These are phyloP conservation scores for Citrullus colocynthis DNA, from an alignment of 306 rosid genomes.

Conservation along the genomic window DNA sequence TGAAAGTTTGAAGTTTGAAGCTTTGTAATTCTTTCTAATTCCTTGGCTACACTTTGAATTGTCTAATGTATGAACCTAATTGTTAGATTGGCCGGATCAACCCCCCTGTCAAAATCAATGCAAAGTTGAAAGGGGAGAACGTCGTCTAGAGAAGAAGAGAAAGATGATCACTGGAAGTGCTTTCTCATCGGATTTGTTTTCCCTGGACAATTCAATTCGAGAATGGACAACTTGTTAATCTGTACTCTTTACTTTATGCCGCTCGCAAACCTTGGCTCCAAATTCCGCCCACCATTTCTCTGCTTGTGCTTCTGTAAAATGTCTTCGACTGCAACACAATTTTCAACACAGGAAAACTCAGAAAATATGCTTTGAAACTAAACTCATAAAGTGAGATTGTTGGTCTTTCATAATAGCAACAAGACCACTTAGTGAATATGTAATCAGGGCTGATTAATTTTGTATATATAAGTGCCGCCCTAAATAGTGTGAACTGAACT, in stretches of 20 bases:
- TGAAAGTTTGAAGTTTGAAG: background rate
- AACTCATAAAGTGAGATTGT: background rate
- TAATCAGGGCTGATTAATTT: background rate
- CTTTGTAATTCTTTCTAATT: constrained; percentile 1
- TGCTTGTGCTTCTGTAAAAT: constrained; percentile 71
- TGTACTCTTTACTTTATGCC: constrained; percentile 34
- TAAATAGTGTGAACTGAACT: background rate
- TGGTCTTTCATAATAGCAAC: background rate
- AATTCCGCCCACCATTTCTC: constrained; percentile 91
- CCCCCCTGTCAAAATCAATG: background rate
- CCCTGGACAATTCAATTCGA: constrained; percentile 3
- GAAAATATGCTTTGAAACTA: background rate
- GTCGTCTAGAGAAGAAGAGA: constrained; percentile 3
- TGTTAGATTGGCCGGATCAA: background rate
- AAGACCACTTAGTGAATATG: background rate
- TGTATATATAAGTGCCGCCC: background rate
- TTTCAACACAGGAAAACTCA: background rate
- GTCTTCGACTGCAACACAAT: constrained; percentile 57
- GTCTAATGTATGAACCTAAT: background rate
- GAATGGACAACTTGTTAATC: constrained; percentile 25
- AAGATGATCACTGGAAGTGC: background rate
- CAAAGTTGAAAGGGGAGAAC: background rate
- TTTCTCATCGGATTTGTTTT: background rate
- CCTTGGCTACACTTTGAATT: background rate
- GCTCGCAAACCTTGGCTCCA: constrained; percentile 52